Evolutionary conservation across 31 red algal genomes (phyloP), one percentile per base, ranked within the genome.

Genomic region (Odonthalia washingtoniensis): DNA sequence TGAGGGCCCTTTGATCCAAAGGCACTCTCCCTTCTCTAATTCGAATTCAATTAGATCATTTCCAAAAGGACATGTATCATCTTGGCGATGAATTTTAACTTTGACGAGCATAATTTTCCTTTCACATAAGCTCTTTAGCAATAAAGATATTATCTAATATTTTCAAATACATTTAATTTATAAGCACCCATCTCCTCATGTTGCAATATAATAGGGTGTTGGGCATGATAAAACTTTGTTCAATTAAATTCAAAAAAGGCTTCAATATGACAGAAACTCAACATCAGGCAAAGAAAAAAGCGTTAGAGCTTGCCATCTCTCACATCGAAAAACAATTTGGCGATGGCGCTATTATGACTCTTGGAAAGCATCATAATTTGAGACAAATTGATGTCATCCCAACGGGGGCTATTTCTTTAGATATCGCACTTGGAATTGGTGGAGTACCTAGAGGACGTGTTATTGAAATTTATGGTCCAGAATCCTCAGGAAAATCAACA

Each of bases 401-500:
- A 67, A 67, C 64, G 33, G 64, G 64, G 33, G 33, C 27, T 35
- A 30, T 67, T 33, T 35, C 33, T 67, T 33, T 67, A 30, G 64
- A 67, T 35, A 30, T 30, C 33, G 64, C 64, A 30, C 64, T 67
- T 35, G 64, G 64, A 33, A 35, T 67, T 67, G 64, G 64, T 67
- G 64, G 64, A 33, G 27, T 67, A 30, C 64, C 64, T 33, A 30
- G 64, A 33, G 64, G 64, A 30, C 64, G 64, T 33, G 33, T 67
- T 35, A 35, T 67, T 33, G 64, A 67, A 35, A 35, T 67, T 33
- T 67, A 67, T 35, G 64, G 64, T 67, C 64, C 64, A 33, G 64
- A 67, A 67, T 67, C 64, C 33, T 67, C 64, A 67, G 64, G 64
- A 33, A 67, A 67, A 67, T 33, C 64, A 67, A 67, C 64, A 33